A percentile compares a stretch with the other conserved stretches of the same genome.
Conservation (phyloP, 2,329 filamentous ascomycete genomes). For the Fonsecaea erecta region DNA sequence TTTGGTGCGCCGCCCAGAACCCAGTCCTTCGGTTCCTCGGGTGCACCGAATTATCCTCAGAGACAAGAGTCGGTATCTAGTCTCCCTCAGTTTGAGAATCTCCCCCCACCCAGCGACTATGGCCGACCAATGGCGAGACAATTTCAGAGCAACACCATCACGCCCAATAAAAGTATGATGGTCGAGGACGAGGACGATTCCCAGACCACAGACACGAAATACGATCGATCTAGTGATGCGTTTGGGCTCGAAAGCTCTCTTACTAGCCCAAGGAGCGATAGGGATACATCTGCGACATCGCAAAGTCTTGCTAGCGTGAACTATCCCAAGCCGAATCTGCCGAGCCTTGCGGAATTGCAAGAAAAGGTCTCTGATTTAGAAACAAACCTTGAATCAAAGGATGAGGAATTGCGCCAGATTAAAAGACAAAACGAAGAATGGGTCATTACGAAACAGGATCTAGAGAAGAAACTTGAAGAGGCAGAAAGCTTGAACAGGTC, state of each 20-base stretch:
- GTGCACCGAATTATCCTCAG: constrained; percentile 25
- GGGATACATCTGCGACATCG: constrained; percentile 55
- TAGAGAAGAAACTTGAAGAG: constrained; percentile 75
- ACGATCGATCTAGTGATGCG: constrained; percentile 65
- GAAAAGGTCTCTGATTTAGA: constrained; percentile 76
- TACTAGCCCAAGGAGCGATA: constrained; percentile 47
- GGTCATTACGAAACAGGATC: constrained; percentile 64
- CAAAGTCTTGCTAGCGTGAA: constrained; percentile 56
- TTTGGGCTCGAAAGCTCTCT: constrained; percentile 63
- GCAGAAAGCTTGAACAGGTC: constrained; percentile 78
- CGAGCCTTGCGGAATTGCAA: constrained; percentile 74
- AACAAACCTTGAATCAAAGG: constrained; percentile 68
- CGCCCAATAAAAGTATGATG: constrained; percentile 97
- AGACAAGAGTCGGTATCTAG: constrained; percentile 25
- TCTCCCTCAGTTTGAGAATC: constrained; percentile 31
- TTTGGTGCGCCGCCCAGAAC: constrained; percentile 40
- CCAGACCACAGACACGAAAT: constrained; percentile 59
- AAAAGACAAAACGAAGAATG: constrained; percentile 60
- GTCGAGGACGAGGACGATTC: constrained; percentile 89
- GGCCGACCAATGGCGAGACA: constrained; percentile 83
- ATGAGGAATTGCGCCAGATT: constrained; percentile 66
- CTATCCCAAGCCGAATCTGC: constrained; percentile 78
- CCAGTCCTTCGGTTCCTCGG: constrained; percentile 30
- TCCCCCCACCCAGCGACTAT: constrained; percentile 59
- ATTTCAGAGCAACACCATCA: constrained; percentile 92